A percentile compares a stretch with the other conserved stretches of the same genome.
These are phyloP conservation scores for Linanthus parryae DNA, from an alignment of 148 eudicot species.

Conservation along the genomic window DNA sequence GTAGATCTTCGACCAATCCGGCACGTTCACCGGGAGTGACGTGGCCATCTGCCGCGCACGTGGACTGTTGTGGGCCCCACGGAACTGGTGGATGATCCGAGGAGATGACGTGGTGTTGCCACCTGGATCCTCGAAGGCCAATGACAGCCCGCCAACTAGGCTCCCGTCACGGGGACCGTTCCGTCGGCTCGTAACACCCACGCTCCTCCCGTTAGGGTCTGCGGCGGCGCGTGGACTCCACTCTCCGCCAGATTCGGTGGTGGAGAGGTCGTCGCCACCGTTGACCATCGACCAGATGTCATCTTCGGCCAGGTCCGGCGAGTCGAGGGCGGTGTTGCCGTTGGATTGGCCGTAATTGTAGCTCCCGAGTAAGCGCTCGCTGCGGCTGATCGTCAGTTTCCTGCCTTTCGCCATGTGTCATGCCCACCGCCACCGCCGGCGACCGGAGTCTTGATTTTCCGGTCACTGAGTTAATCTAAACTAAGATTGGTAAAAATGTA, in stretches of 20 bases:
- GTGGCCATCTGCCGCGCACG: conserved; percentile 58
- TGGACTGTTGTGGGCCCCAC: conserved; percentile 26
- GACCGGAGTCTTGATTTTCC: conserved; percentile 2
- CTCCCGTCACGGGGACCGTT: conserved; percentile 5
- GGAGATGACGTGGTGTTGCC: conserved; percentile 32
- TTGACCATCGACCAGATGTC: conserved; percentile 67
- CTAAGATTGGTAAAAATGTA: no score
- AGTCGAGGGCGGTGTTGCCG: conserved; percentile 14
- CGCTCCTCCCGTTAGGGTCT: conserved; percentile 21
- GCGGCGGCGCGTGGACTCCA: conserved; percentile 41
- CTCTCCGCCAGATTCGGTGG: conserved; percentile 7
- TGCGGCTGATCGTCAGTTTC: conserved; percentile 58
- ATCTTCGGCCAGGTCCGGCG: conserved; percentile 55
- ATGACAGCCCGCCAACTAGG: conserved; percentile 68
- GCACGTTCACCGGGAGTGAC: conserved; percentile 91
- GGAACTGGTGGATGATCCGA: conserved; percentile 63
- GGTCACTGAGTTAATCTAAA: not conserved
- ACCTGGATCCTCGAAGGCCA: conserved; percentile 54
- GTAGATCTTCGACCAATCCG: conserved; percentile 86
- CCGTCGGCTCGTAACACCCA: not conserved
- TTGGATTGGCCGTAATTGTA: conserved; percentile 20
- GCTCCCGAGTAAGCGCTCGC: conserved; percentile 56
- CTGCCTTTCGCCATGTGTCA: conserved; percentile 78
- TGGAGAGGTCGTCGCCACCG: conserved; percentile 13
- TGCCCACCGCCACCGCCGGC: conserved; percentile 1